phyloP scores from a whole-genome alignment of 1,139 yeast genomes.

The Kodamaea sp. region DNA sequence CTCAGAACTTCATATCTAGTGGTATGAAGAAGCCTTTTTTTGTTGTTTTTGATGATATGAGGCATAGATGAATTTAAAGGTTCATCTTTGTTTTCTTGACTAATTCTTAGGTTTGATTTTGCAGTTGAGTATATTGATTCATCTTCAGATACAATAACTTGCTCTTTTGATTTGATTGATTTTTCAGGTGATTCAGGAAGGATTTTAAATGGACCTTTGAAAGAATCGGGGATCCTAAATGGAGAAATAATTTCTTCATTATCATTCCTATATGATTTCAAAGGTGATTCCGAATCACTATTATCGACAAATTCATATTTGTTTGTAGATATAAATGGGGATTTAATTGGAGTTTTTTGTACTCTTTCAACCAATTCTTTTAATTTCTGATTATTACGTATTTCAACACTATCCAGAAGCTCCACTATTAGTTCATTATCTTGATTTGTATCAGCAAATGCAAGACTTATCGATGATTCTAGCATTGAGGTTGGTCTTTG shows the following conservation, averaged over 20 bases:
- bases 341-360: constrained; percentile 6
- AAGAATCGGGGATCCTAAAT: constrained; percentile 4
- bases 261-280: neutral
- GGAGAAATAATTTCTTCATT: neutral
- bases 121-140: constrained; percentile 16
- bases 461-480: constrained; percentile 5
- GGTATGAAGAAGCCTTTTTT: constrained; percentile 10
- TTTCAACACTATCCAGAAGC: constrained; percentile 8
- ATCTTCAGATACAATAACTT: constrained; percentile 13
- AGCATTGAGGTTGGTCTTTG: constrained; percentile 1
- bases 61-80: constrained; percentile 7
- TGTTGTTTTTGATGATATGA: neutral
- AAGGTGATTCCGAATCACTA: neutral
- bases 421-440: constrained; percentile 9
- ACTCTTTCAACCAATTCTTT: constrained; percentile 1
- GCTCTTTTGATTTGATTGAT: constrained; percentile 5
- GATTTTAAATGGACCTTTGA: constrained; percentile 9
- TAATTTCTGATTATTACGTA: constrained; percentile 4
- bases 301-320: neutral
- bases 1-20: constrained; percentile 20
- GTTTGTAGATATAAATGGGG: constrained; percentile 5
- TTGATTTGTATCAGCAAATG: constrained; percentile 12
- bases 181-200: constrained; percentile 3
- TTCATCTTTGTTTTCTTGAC: constrained; percentile 1
- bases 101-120: constrained; percentile 5